Conservation (phyloP, 176 grass and related monocot genomes). For the Carex myosuroides region DNA sequence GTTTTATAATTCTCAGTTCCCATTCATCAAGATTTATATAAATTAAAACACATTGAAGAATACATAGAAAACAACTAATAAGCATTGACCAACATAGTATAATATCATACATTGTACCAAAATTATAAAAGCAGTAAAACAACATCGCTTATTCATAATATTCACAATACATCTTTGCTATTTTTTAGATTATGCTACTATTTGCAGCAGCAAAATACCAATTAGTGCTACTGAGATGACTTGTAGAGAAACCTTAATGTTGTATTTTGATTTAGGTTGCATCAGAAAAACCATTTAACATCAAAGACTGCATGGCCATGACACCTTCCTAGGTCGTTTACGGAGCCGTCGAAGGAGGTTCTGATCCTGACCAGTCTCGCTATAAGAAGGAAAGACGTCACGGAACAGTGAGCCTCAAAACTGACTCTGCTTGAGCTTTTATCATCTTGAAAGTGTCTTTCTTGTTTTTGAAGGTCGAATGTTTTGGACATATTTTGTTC, state of each 20-base stretch:
- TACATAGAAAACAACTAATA: too few relatives aligned
- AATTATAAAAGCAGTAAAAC: too few relatives aligned
- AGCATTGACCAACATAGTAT: too few relatives aligned
- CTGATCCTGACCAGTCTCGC: slow-evolving; percentile 86
- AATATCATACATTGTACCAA: too few relatives aligned
- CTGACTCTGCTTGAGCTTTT: background rate
- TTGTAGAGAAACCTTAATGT: background rate
- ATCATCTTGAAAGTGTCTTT: background rate
- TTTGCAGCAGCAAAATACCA: too few relatives aligned
- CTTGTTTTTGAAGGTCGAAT: background rate
- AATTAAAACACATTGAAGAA: too few relatives aligned
- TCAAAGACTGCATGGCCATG: slow-evolving; percentile 59
- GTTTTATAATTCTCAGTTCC: too few relatives aligned
- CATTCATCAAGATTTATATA: too few relatives aligned
- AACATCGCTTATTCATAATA: too few relatives aligned
- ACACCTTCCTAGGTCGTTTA: slow-evolving; percentile 88
- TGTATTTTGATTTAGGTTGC: slow-evolving; percentile 50
- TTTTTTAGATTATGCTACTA: too few relatives aligned
- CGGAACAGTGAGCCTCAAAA: slow-evolving; percentile 38
- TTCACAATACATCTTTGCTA: too few relatives aligned
- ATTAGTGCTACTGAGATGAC: too few relatives aligned
- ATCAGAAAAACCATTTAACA: slow-evolving; percentile 65
- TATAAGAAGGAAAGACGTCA: slow-evolving; percentile 95
- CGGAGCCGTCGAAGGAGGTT: slow-evolving; percentile 76
- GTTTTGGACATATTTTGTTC: background rate